Conservation (phyloP, 2,329 filamentous ascomycete species). For the Fusarium sororula region DNA sequence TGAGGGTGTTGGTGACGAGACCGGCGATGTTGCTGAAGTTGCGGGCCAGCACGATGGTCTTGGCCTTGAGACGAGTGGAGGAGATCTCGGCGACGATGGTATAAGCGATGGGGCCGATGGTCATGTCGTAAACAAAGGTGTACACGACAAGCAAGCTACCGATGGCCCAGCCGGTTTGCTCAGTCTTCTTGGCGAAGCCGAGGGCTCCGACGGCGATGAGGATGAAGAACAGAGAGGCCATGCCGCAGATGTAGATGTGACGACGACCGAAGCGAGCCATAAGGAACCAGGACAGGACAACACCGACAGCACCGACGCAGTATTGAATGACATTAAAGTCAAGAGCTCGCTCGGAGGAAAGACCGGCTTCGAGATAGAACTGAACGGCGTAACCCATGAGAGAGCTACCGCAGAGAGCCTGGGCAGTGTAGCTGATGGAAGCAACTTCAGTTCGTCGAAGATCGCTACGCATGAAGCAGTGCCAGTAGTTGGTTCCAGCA, state of each 20-base stretch:
- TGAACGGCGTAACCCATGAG: conserved; percentile 17
- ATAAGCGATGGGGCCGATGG: conserved; percentile 72
- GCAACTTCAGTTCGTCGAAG: conserved; percentile 10
- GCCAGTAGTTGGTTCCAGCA: conserved; percentile 23
- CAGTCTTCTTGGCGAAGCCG: conserved; percentile 52
- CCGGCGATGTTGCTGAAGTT: conserved; percentile 59
- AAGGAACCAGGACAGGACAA: conserved; percentile 14
- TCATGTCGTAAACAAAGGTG: conserved; percentile 53
- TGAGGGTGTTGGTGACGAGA: conserved; percentile 56
- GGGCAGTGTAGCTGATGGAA: conserved; percentile 6
- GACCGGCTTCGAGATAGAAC: conserved; percentile 9
- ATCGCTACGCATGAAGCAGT: conserved; percentile 21
- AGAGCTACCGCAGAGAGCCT: conserved; percentile 11
- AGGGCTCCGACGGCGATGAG: conserved; percentile 42
- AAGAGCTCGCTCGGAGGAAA: not conserved
- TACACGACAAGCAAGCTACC: conserved; percentile 56
- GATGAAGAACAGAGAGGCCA: not conserved
- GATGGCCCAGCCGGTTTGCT: conserved; percentile 52
- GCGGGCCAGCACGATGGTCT: conserved; percentile 56
- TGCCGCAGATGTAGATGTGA: conserved; percentile 4
- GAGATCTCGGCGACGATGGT: conserved; percentile 73
- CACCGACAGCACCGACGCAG: conserved; percentile 1
- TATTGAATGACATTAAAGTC: conserved; percentile 20
- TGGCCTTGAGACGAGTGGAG: conserved; percentile 56
- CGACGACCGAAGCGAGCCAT: conserved; percentile 16